Evolutionary conservation across 192 early-diverging fungal genomes (phyloP), one percentile per base, ranked within the genome.

Genomic region (Coemansia sp.): DNA sequence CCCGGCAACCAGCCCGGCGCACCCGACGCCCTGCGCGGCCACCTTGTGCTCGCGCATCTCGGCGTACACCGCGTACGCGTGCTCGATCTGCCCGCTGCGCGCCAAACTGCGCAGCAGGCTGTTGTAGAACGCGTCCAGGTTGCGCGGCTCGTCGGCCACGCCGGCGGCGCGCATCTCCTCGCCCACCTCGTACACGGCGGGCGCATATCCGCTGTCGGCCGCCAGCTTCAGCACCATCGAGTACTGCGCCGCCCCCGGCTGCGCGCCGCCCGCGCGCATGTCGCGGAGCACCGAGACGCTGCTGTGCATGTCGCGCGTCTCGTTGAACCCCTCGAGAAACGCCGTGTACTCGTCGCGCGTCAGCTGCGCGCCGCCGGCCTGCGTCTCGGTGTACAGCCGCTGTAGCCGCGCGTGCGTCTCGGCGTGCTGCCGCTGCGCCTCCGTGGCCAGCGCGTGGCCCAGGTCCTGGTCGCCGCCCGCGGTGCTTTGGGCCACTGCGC

Each of bases 101-200:
- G 43, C 53, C 36, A 76, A 50, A 7, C 50, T 35, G 4, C 19
- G 27, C 9, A 76, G 17, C 21, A 76, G 46, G 8, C 20, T 29
- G 41, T 60, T 67, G 61, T 50, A 55, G 40, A 52, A 58, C 31
- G 32, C 31, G 31, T 10, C 42, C 27, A 55, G 48, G 46, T n/a
- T n/a, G n/a, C n/a, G n/a, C 36, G 38, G 48, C 10, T 32, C 38
- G 28, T 47, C 51, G n/a, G 20, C 36, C 8, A 57, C 53, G 5
- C 62, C 55, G 10, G 62, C 62, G 5, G 31, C 28, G 26, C 32
- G 58, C 73, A 69, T 69, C 31, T 76, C 62, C 47, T 58, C 64
- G 36, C 50, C 61, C 1, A 75, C 44, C 0, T 8, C 52, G 4
- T 45, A 64, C 2, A 76, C 27, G 11, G 28, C 62, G 6, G 0